phyloP scores from a whole-genome alignment of 371 early-diverging fungal species.

The Mortierella sp. region DNA sequence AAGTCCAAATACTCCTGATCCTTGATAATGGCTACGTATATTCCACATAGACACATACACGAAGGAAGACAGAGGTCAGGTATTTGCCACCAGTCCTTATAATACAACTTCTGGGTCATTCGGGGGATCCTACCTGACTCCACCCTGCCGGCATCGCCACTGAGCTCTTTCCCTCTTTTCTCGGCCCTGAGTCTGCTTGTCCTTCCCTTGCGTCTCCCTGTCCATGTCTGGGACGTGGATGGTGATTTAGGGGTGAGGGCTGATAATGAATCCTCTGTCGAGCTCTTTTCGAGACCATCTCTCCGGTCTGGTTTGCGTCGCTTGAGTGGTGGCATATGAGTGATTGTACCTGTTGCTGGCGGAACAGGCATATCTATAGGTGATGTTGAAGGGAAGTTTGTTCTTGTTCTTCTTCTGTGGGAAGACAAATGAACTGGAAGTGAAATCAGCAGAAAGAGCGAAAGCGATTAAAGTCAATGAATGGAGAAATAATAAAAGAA shows the following conservation, averaged over 20 bases:
- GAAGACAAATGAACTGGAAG: no score
- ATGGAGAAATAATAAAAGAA: constrained; percentile 10
- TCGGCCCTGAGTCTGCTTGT: constrained; percentile 21
- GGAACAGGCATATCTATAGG: constrained; percentile 3
- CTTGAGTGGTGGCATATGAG: constrained; percentile 26
- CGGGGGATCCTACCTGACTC: constrained; percentile 28
- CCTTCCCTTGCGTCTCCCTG: constrained; percentile 26
- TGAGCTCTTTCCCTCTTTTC: constrained; percentile 8
- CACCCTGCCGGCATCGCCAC: constrained; percentile 6
- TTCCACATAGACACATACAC: neutral
- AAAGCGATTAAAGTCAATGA: neutral
- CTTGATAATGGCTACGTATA: constrained; percentile 49
- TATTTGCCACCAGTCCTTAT: no score
- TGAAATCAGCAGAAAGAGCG: neutral
- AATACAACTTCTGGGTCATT: no score
- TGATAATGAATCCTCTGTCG: neutral
- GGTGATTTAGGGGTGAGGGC: neutral
- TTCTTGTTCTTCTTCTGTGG: no score
- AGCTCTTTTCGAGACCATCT: neutral
- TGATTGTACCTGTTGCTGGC: constrained; percentile 3
- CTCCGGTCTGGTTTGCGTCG: constrained; percentile 31
- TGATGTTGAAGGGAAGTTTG: no score
- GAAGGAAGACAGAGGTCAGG: neutral
- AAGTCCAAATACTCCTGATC: constrained; percentile 63
- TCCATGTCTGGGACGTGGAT: neutral